A percentile compares a stretch with the other conserved stretches of the same genome.
phyloP scores from a whole-genome alignment of 2,329 filamentous ascomycete genomes.

The Huntiella moniliformis region DNA sequence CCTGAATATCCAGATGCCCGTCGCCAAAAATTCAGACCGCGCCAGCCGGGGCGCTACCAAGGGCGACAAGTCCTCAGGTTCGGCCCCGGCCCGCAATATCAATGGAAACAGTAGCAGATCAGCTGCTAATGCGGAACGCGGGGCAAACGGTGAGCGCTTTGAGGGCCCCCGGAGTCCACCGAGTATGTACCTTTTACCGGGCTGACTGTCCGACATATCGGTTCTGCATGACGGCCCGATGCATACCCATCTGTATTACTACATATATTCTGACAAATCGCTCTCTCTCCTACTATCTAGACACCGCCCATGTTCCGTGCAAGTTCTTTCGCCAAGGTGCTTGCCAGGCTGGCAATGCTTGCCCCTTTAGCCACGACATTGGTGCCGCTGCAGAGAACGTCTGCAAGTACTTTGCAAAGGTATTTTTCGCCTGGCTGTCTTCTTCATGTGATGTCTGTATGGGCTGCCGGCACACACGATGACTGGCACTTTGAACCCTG shows the following conservation, averaged over 20 bases:
- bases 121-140: slow-evolving; percentile 5
- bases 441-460: no score
- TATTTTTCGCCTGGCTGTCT: slow-evolving; percentile 22
- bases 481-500: no score
- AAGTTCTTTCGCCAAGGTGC: slow-evolving; percentile 97
- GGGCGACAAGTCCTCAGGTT: slow-evolving; percentile 4
- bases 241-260: not conserved
- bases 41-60: slow-evolving; percentile 6
- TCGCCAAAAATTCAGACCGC: slow-evolving; percentile 8
- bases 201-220: slow-evolving; percentile 1
- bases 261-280: not conserved
- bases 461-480: no score
- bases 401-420: slow-evolving; percentile 99
- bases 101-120: slow-evolving; percentile 1
- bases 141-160: slow-evolving; percentile 22
- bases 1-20: slow-evolving; percentile 2
- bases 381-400: slow-evolving; percentile 69
- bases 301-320: slow-evolving; percentile 94
- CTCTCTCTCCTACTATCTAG: slow-evolving; percentile 25
- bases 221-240: not conserved
- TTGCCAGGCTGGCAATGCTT: slow-evolving; percentile 89
- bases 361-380: slow-evolving; percentile 89
- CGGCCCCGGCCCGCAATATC: slow-evolving; percentile 7
- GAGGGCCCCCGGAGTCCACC: slow-evolving; percentile 45
- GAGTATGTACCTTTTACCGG: slow-evolving; percentile 25